Evolutionary conservation across 1,139 yeast genomes (phyloP).

Genomic region (Cylindricascospora bacillispora): DNA sequence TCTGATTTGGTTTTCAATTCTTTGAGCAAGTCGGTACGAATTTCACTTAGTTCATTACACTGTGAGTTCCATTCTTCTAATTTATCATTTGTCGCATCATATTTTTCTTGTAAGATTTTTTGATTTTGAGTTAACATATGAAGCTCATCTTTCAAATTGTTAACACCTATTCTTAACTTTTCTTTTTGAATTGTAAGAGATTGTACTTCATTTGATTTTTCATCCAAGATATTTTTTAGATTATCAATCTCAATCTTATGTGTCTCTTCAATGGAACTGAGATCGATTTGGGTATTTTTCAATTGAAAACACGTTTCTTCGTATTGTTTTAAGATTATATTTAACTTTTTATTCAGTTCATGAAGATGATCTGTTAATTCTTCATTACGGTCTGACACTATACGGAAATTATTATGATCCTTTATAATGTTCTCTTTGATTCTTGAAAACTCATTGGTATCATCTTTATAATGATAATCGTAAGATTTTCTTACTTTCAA

Average conservation of each 20-base stretch:
- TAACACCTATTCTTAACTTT: slow-evolving; percentile 13
- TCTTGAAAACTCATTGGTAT: too few relatives aligned
- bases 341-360: slow-evolving; percentile 13
- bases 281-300: not conserved
- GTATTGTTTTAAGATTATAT: slow-evolving; percentile 30
- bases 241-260: slow-evolving; percentile 28
- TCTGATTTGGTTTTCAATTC: slow-evolving; percentile 1
- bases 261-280: not conserved
- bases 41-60: not conserved
- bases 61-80: slow-evolving; percentile 4
- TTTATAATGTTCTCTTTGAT: slow-evolving; percentile 5
- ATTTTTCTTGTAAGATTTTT: slow-evolving; percentile 22
- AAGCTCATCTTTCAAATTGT: slow-evolving; percentile 18
- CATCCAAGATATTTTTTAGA: slow-evolving; percentile 29
- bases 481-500: too few relatives aligned
- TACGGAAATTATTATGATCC: slow-evolving; percentile 6
- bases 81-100: slow-evolving; percentile 12
- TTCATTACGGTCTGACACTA: slow-evolving; percentile 18
- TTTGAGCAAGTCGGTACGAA: not conserved
- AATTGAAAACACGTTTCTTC: slow-evolving; percentile 14
- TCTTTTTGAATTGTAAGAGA: slow-evolving; percentile 29
- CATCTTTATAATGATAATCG: too few relatives aligned
- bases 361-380: slow-evolving; percentile 31
- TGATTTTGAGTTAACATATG: slow-evolving; percentile 22
- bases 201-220: slow-evolving; percentile 10